Conservation (phyloP, 1,284 basidiomycete genomes). For the Stygiomarasmius scandens region DNA sequence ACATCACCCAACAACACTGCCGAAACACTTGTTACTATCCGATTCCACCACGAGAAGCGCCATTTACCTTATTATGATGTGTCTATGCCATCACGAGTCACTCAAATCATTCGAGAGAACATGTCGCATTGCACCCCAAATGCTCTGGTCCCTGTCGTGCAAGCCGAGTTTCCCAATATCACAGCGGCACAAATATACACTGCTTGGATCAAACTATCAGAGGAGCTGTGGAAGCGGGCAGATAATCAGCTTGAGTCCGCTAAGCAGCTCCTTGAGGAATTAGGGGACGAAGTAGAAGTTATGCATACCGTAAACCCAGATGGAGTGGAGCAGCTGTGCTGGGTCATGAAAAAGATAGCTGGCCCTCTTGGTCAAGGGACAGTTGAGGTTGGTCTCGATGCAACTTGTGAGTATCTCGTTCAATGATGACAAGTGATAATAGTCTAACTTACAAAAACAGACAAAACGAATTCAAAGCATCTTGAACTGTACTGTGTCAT, state of each 20-base stretch:
- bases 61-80: constrained; percentile 10
- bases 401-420: constrained; percentile 31
- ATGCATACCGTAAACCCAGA: constrained; percentile 19
- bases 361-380: constrained; percentile 20
- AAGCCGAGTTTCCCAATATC: constrained; percentile 1
- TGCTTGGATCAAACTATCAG: constrained; percentile 28
- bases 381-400: constrained; percentile 32
- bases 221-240: constrained; percentile 29
- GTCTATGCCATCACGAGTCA: background rate
- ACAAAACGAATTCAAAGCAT: constrained; percentile 32
- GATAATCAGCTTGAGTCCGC: constrained; percentile 29
- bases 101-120: constrained; percentile 5
- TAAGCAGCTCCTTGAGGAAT: constrained; percentile 26
- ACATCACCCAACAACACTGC: background rate
- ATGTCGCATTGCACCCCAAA: background rate
- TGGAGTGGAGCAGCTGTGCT: constrained; percentile 27
- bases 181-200: constrained; percentile 13
- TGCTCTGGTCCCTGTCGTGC: background rate
- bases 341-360: constrained; percentile 27
- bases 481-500: constrained; percentile 35
- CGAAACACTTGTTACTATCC: background rate
- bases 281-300: constrained; percentile 24
- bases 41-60: background rate
- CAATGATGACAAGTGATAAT: background rate
- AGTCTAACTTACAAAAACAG: constrained; percentile 14